Evolutionary conservation across 106 monocot species (phyloP).

Genomic region (Amphibolis antarctica): DNA sequence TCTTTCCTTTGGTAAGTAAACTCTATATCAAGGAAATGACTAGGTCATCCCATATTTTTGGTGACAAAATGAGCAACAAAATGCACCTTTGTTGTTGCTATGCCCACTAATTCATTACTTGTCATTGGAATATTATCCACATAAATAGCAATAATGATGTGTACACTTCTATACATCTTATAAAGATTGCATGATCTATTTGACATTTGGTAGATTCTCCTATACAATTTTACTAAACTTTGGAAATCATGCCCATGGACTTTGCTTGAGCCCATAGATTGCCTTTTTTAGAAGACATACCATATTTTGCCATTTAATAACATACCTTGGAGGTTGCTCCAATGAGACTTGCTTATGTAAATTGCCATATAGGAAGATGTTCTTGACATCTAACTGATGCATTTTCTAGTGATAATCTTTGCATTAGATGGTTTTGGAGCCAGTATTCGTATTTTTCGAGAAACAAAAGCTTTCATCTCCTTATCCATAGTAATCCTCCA

Average conservation of each 20-base stretch:
- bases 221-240: not conserved
- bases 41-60: not conserved
- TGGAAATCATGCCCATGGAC: not conserved
- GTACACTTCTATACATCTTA: not conserved
- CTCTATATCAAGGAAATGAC: not conserved
- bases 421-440: no score
- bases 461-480: no score
- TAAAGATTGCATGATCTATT: not conserved
- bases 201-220: not conserved
- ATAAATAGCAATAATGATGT: not conserved
- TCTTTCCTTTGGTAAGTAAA: not conserved
- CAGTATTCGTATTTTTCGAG: no score
- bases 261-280: not conserved
- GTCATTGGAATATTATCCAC: not conserved
- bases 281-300: not conserved
- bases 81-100: not conserved
- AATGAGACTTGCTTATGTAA: not conserved
- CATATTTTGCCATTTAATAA: not conserved
- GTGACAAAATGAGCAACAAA: not conserved
- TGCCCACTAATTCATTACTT: not conserved
- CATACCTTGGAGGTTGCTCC: constrained; percentile 4
- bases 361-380: no score
- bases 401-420: no score
- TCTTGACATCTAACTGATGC: not conserved
- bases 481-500: no score